Evolutionary conservation across 345 rosid genomes (phyloP).

Genomic region (Lepidium africanum): DNA sequence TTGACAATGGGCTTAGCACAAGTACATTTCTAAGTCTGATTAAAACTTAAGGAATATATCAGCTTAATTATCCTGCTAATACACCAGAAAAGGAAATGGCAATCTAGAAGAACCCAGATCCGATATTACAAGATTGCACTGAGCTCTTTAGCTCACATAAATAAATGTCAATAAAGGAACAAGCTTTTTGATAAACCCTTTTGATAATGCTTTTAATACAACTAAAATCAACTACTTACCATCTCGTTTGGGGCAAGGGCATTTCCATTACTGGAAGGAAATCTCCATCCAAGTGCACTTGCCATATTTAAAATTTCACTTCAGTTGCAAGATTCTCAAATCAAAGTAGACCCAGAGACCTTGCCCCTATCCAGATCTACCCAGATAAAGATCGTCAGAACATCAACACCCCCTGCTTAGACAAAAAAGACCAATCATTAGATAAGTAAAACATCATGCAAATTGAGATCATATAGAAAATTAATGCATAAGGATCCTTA

Average conservation of each 20-base stretch:
- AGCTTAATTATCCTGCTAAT: neutral
- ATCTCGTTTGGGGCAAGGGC: constrained; percentile 53
- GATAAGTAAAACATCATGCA: neutral
- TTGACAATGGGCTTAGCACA: neutral
- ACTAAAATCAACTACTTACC: constrained; percentile 32
- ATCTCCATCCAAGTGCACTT: constrained; percentile 83
- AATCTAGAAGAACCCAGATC: constrained; percentile 1
- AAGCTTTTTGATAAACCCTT: neutral
- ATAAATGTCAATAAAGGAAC: neutral
- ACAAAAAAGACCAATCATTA: neutral
- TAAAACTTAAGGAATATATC: neutral
- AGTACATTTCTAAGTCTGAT: neutral
- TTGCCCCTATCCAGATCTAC: constrained; percentile 59
- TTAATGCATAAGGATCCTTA: neutral
- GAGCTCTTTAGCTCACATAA: neutral
- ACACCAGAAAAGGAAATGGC: neutral
- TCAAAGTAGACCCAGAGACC: constrained; percentile 26
- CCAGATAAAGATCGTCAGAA: constrained; percentile 32
- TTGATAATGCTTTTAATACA: neutral
- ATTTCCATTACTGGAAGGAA: constrained; percentile 66
- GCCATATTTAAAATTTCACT: constrained; percentile 46
- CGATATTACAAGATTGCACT: neutral
- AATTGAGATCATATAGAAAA: constrained; percentile 32
- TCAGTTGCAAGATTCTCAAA: constrained; percentile 34
- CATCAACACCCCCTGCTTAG: constrained; percentile 55